Conservation (phyloP, 2,329 filamentous ascomycete species). For the Aspergillus fischeri region DNA sequence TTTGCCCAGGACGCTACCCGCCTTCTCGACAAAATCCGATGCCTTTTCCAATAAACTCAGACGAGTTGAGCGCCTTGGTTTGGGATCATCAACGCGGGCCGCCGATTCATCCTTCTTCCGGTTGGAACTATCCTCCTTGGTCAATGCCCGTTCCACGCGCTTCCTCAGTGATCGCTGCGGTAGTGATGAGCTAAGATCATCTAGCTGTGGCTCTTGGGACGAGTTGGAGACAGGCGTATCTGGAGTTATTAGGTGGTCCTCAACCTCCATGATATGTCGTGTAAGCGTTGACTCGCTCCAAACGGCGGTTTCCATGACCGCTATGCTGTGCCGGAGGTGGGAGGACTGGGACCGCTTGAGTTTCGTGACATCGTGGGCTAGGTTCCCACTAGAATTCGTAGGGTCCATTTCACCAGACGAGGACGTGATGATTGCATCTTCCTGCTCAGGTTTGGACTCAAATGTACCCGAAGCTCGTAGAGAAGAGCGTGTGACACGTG, state of each 20-base stretch:
- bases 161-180: conserved; percentile 29
- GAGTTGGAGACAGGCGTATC: conserved; percentile 34
- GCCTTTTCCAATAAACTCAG: conserved; percentile 40
- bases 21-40: conserved; percentile 46
- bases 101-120: conserved; percentile 19
- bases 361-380: conserved; percentile 38
- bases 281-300: conserved; percentile 22
- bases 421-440: conserved; percentile 17
- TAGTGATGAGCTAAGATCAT: conserved; percentile 22
- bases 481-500: conserved; percentile 40
- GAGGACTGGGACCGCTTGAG: conserved; percentile 34
- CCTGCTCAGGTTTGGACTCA: conserved; percentile 18
- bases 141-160: conserved; percentile 27
- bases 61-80: conserved; percentile 42
- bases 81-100: conserved; percentile 22
- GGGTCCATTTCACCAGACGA: conserved; percentile 24
- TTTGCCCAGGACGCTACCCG: conserved; percentile 56
- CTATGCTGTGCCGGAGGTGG: conserved; percentile 38
- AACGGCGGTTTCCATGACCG: conserved; percentile 36
- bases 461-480: conserved; percentile 28
- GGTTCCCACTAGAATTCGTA: conserved; percentile 27
- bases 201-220: conserved; percentile 25
- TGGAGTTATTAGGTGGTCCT: conserved; percentile 26
- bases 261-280: conserved; percentile 15
- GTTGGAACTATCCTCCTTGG: conserved; percentile 21